These are phyloP conservation scores for Exidia glandulosa DNA, from an alignment of 768 basidiomycete genomes.

Conservation along the genomic window DNA sequence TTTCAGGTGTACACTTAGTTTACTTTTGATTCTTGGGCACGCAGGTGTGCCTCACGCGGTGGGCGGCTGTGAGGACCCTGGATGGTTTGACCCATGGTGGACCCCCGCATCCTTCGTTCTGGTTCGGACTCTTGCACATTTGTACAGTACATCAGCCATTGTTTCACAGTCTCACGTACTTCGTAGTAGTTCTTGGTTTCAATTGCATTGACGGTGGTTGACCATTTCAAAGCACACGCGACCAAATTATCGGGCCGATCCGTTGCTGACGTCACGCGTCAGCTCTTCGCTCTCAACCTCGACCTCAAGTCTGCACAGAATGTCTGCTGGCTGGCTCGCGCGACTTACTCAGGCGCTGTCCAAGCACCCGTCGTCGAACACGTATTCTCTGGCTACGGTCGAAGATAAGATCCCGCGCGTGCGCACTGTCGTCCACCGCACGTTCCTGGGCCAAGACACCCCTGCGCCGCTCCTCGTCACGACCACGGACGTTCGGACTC, in stretches of 20 bases:
- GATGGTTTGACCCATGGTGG: background rate
- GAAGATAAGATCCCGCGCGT: slow-evolving; percentile 43
- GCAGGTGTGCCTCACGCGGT: background rate
- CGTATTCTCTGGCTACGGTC: slow-evolving; percentile 47
- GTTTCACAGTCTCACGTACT: background rate
- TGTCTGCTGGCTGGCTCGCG: background rate
- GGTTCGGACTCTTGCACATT: background rate
- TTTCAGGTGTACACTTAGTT: no score
- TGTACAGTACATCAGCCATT: background rate
- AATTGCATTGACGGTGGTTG: background rate
- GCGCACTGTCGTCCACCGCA: slow-evolving; percentile 54
- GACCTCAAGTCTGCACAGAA: background rate
- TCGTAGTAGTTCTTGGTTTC: background rate
- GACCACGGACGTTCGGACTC: slow-evolving; percentile 63
- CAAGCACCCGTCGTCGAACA: background rate
- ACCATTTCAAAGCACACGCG: background rate
- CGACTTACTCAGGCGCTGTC: background rate
- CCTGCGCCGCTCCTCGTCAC: slow-evolving; percentile 51
- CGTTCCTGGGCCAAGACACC: slow-evolving; percentile 29
- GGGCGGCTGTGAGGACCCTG: background rate
- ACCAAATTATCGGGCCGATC: background rate
- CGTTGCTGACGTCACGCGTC: background rate
- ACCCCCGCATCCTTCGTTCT: background rate
- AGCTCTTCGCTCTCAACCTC: background rate
- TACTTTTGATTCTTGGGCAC: background rate